A percentile compares a stretch with the other conserved stretches of the same genome.
These are phyloP conservation scores for Annulohypoxylon maeteangense DNA, from an alignment of 495 filamentous ascomycete species.

Conservation along the genomic window DNA sequence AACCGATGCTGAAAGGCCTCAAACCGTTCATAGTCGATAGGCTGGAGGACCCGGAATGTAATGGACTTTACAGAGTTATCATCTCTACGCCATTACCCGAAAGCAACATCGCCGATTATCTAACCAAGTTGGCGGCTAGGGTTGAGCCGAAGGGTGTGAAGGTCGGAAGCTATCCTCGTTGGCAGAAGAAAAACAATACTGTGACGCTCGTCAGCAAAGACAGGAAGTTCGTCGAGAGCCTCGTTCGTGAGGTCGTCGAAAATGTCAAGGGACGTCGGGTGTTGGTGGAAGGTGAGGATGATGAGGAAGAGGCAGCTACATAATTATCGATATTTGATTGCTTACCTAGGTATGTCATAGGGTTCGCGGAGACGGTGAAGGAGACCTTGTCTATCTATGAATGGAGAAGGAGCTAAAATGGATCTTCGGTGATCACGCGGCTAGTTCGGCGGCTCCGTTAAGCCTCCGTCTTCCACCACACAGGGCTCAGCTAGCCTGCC, in stretches of 20 bases:
- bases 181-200: constrained; percentile 88
- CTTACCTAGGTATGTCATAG: background rate
- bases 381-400: constrained; percentile 4
- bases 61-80: constrained; percentile 77
- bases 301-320: constrained; percentile 36
- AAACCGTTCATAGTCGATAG: constrained; percentile 75
- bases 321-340: background rate
- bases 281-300: constrained; percentile 58
- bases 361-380: background rate
- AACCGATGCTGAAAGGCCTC: constrained; percentile 77
- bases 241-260: constrained; percentile 61
- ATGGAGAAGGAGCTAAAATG: constrained; percentile 29
- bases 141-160: constrained; percentile 81
- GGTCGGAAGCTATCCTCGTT: constrained; percentile 95
- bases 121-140: constrained; percentile 79
- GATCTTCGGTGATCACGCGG: constrained; percentile 28
- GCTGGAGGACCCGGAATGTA: constrained; percentile 79
- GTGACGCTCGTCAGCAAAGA: constrained; percentile 87
- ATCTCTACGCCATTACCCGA: constrained; percentile 89
- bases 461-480: background rate
- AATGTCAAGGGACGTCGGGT: constrained; percentile 60
- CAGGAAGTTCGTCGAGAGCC: constrained; percentile 58
- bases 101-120: constrained; percentile 81
- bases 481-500: background rate
- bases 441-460: constrained; percentile 26